Conservation (phyloP, 106 monocot genomes). For the Dioscorea dumetorum region DNA sequence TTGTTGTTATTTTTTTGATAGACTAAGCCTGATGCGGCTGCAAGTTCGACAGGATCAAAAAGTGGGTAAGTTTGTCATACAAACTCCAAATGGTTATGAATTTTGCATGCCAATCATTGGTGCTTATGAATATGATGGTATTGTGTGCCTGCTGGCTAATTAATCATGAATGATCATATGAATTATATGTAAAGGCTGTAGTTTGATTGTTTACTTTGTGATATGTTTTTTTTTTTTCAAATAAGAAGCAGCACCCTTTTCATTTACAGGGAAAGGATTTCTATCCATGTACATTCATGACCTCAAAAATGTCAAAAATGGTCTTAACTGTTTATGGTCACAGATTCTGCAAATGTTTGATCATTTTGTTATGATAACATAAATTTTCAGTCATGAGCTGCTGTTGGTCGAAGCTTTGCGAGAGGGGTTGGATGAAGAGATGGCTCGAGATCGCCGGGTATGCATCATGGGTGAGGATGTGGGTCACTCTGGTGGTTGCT, state of each 20-base stretch:
- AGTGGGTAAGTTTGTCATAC: slow-evolving; percentile 24
- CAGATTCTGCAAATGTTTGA: neutral
- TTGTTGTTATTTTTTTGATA: slow-evolving; percentile 10
- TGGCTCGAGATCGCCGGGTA: slow-evolving; percentile 71
- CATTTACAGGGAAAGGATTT: no score
- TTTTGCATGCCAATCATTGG: neutral
- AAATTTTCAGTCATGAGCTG: slow-evolving; percentile 60
- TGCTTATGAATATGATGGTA: no score
- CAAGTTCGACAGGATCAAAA: slow-evolving; percentile 26
- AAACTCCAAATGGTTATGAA: neutral
- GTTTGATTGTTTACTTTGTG: no score
- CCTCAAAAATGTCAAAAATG: no score
- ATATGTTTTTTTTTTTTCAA: no score
- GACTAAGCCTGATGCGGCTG: slow-evolving; percentile 29
- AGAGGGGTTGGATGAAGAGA: slow-evolving; percentile 93
- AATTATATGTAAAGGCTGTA: no score
- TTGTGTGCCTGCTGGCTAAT: no score
- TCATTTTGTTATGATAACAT: neutral
- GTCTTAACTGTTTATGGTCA: no score
- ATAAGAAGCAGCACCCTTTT: no score
- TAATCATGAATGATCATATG: no score
- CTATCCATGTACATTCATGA: no score
- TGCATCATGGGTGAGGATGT: slow-evolving; percentile 96
- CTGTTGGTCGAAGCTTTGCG: slow-evolving; percentile 86
- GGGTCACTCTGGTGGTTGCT: slow-evolving; percentile 95